Evolutionary conservation across 2,329 filamentous ascomycete genomes (phyloP).

Genomic region (Fusarium torreyae): DNA sequence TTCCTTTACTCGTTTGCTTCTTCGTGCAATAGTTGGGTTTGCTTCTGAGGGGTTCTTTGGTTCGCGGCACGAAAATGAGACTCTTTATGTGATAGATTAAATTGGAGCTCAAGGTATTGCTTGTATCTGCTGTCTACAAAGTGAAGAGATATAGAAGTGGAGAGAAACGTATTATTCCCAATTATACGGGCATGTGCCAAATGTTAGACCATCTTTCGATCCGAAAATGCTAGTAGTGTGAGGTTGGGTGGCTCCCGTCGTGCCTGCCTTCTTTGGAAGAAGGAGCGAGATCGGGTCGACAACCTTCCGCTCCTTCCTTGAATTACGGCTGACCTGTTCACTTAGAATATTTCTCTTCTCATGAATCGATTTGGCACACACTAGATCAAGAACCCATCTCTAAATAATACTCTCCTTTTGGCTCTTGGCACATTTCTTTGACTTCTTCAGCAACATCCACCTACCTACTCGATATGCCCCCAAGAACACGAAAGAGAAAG

Average conservation of each 20-base stretch:
- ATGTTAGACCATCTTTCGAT: neutral
- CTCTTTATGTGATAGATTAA: conserved; percentile 45
- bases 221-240: neutral
- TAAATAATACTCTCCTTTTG: neutral
- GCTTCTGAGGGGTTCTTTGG: conserved; percentile 38
- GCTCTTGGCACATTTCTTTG: neutral
- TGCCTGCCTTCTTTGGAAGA: neutral
- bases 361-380: neutral
- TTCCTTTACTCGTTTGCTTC: conserved; percentile 48
- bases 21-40: conserved; percentile 40
- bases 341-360: neutral
- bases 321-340: neutral
- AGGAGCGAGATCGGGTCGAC: neutral
- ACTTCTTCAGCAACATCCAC: neutral
- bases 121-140: conserved; percentile 16
- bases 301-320: neutral
- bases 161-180: neutral
- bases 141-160: neutral
- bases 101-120: conserved; percentile 33
- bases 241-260: neutral
- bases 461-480: conserved; percentile 44
- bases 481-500: conserved; percentile 49
- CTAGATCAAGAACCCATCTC: neutral
- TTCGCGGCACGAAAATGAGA: conserved; percentile 40
- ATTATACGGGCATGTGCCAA: neutral